Conservation (phyloP, 1,284 basidiomycete species). For the Neotropicomus parvogracilis region DNA sequence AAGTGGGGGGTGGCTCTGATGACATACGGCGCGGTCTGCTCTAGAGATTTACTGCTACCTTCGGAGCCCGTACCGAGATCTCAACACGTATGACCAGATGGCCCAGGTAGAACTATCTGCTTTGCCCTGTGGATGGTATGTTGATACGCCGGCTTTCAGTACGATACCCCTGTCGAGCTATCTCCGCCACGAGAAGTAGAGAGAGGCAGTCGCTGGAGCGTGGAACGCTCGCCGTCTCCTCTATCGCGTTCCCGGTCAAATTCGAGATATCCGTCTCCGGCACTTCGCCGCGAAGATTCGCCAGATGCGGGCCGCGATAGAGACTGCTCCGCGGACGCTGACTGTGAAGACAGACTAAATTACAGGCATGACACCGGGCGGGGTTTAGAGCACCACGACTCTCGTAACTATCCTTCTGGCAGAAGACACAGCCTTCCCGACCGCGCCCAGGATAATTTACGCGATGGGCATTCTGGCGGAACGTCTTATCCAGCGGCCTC, state of each 20-base stretch:
- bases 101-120: slow-evolving; percentile 58
- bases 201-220: slow-evolving; percentile 41
- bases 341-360: slow-evolving; percentile 1
- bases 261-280: slow-evolving; percentile 19
- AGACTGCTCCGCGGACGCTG: slow-evolving; percentile 9
- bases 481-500: neutral
- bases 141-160: slow-evolving; percentile 38
- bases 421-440: slow-evolving; percentile 2
- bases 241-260: slow-evolving; percentile 27
- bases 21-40: neutral
- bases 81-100: slow-evolving; percentile 75
- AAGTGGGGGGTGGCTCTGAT: slow-evolving; percentile 1
- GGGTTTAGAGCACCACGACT: neutral
- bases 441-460: slow-evolving; percentile 5
- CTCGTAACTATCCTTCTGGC: slow-evolving; percentile 1
- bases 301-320: neutral
- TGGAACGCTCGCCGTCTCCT: slow-evolving; percentile 5
- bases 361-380: neutral
- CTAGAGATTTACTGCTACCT: slow-evolving; percentile 83
- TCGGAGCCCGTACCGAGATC: slow-evolving; percentile 78
- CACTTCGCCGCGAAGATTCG: slow-evolving; percentile 7
- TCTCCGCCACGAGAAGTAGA: slow-evolving; percentile 32
- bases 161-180: slow-evolving; percentile 46
- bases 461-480: neutral
- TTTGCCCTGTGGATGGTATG: slow-evolving; percentile 1